phyloP scores from a whole-genome alignment of 345 rosid genomes.

The Aurinia saxatilis region DNA sequence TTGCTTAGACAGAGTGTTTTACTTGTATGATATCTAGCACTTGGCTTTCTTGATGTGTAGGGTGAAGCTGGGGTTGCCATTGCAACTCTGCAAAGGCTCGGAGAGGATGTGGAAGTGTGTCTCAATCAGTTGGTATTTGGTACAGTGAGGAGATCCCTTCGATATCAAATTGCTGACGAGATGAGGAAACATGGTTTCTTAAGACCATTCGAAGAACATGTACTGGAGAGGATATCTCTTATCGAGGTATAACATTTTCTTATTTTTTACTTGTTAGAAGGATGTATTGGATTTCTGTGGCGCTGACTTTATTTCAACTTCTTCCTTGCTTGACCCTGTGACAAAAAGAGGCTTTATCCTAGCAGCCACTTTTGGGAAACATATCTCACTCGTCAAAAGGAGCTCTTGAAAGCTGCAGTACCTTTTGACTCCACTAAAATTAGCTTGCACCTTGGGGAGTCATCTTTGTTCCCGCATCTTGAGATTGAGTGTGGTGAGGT shows the following conservation, averaged over 20 bases:
- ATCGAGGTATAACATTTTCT: conserved; percentile 61
- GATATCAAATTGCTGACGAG: conserved; percentile 69
- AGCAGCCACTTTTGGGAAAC: conserved; percentile 90
- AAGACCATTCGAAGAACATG: conserved; percentile 68
- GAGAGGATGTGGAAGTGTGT: conserved; percentile 78
- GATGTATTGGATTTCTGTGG: conserved; percentile 10
- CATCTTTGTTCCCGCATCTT: conserved; percentile 34
- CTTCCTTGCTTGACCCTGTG: conserved; percentile 24
- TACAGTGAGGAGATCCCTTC: conserved; percentile 75
- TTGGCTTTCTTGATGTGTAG: conserved; percentile 47
- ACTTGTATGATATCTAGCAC: conserved; percentile 20
- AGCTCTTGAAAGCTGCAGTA: conserved; percentile 26
- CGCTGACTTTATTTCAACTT: conserved; percentile 25
- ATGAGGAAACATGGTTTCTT: conserved; percentile 66
- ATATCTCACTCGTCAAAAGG: conserved; percentile 51
- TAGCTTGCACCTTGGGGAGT: conserved; percentile 42
- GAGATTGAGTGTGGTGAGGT: conserved; percentile 83
- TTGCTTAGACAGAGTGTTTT: conserved; percentile 15
- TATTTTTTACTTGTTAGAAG: conserved; percentile 14
- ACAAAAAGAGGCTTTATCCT: conserved; percentile 86
- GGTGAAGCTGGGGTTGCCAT: conserved; percentile 88
- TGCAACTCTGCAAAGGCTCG: conserved; percentile 84
- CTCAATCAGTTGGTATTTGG: conserved; percentile 91
- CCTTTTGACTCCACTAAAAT: conserved; percentile 37
- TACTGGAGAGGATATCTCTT: conserved; percentile 65